Base-by-base conservation (phyloP, 495 filamentous ascomycete genomes). In the Aspergillus asperescens region DNA sequence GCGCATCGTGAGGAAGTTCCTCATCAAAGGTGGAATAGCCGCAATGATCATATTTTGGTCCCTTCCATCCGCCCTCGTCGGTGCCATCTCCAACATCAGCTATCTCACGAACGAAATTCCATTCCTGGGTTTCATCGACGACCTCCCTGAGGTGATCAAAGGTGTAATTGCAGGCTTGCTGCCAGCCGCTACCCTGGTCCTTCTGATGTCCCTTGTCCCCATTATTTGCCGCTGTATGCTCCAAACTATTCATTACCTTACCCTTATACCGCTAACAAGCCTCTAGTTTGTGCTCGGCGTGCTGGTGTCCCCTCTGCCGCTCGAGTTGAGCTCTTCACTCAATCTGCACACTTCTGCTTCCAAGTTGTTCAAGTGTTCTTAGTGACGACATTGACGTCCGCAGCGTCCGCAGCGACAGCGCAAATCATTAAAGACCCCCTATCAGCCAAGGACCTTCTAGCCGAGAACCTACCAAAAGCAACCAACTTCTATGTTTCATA, bases 401-500 rank as follows among this genome's bases (percentile, higher is more conserved):
- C 85, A 1, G 83, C 87, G 4, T 86, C 89, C 1, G 77, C 89
- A 6, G 76, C 84, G 3, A 82, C 79, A 20, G 49, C 68, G 9
- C 63, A 82, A 45, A 89, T 95, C 53, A 74, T 78, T 49, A 55
- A 87, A 4, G 63, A 87, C 40, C 90, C 90, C 2, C 60, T 73
- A 7, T 74, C 69, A 1, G 79, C 76, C 32, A 77, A 87, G 4
- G 74, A 68, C 22, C 75, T 95, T 9, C 73, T 96, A 22, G 83
- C 90, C 3, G 54, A 78, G 35, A 85, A 85, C 55, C 64, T 96
- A 2, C 90, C 90, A 4, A 86, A 83, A 56, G 80, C 86, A 3
- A 90, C 87, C 54, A 95, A 91, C 66, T 88, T 96, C 63, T 96
- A 93, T 69, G 87, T 95, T 34, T 85, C 86, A 1, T 96, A 92